These are phyloP conservation scores for Neophaeococcomyces aloes DNA, from an alignment of 2,329 filamentous ascomycete species.

Conservation along the genomic window DNA sequence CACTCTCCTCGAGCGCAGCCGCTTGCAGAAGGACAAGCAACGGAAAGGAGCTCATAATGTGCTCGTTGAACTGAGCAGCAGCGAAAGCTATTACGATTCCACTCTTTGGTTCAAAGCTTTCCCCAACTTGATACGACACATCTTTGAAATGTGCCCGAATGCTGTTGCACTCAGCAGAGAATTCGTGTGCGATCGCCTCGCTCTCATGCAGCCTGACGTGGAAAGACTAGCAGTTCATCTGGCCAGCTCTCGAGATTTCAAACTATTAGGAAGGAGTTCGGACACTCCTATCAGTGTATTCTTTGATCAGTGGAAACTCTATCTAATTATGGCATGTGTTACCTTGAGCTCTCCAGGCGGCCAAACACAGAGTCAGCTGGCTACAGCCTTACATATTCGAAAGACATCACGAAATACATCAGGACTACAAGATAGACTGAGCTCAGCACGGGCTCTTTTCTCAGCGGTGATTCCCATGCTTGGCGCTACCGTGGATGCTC, in stretches of 20 bases:
- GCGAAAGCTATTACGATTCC: constrained; percentile 86
- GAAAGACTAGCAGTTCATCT: constrained; percentile 52
- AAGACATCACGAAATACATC: constrained; percentile 58
- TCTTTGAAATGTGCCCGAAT: constrained; percentile 82
- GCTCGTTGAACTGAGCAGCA: constrained; percentile 86
- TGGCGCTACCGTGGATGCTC: constrained; percentile 64
- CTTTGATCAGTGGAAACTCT: constrained; percentile 96
- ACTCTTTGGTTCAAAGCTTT: constrained; percentile 98
- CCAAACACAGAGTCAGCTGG: constrained; percentile 48
- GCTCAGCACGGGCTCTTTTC: constrained; percentile 80
- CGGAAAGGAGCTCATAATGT: constrained; percentile 75
- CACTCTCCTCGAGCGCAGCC: constrained; percentile 82
- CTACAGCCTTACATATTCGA: constrained; percentile 61
- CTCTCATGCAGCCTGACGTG: constrained; percentile 86
- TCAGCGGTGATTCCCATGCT: constrained; percentile 83
- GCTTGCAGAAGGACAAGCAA: constrained; percentile 79
- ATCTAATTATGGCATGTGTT: constrained; percentile 92
- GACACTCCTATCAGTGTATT: constrained; percentile 70
- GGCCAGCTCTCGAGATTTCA: constrained; percentile 30
- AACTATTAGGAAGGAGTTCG: constrained; percentile 43
- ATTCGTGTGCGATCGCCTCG: constrained; percentile 79
- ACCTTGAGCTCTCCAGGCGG: constrained; percentile 76
- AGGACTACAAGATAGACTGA: constrained; percentile 61
- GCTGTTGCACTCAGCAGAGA: constrained; percentile 85
- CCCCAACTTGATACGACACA: constrained; percentile 82